These are phyloP conservation scores for Dactylellina sp. DNA, from an alignment of 2,329 filamentous ascomycete genomes.

Conservation along the genomic window DNA sequence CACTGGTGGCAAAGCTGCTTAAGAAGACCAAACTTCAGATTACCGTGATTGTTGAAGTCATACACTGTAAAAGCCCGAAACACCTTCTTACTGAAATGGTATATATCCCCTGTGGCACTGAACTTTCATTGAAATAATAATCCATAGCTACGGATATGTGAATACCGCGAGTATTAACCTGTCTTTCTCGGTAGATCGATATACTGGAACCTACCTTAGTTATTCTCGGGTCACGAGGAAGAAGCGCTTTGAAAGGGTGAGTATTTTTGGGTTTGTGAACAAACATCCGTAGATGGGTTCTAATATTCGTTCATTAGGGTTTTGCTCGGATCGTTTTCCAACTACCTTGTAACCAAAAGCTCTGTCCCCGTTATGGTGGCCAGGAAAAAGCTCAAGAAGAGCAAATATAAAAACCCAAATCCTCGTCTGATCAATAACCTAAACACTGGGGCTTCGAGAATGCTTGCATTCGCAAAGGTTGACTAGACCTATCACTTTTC, in stretches of 20 bases:
- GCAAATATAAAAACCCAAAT: conserved; percentile 78
- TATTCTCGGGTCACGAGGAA: conserved; percentile 88
- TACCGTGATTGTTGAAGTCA: conserved; percentile 91
- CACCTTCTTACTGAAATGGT: conserved; percentile 91
- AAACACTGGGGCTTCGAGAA: conserved; percentile 37
- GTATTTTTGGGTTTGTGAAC: conserved; percentile 62
- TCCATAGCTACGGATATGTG: neutral
- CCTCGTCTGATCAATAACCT: conserved; percentile 85
- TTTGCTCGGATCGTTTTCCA: conserved; percentile 93
- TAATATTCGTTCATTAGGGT: conserved; percentile 71
- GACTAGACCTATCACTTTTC: conserved; percentile 17
- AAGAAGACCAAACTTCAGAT: conserved; percentile 93
- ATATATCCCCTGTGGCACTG: conserved; percentile 19
- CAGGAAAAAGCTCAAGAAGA: conserved; percentile 88
- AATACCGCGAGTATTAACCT: too few relatives aligned
- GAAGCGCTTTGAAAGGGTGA: conserved; percentile 92
- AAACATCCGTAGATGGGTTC: neutral
- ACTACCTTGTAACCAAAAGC: conserved; percentile 96
- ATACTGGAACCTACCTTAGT: conserved; percentile 90
- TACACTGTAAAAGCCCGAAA: conserved; percentile 97
- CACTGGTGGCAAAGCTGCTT: conserved; percentile 84
- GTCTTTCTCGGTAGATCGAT: conserved; percentile 73
- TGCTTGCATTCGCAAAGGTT: conserved; percentile 50
- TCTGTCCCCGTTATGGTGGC: conserved; percentile 98
- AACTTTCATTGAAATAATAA: neutral